Evolutionary conservation across 192 early-diverging fungal species (phyloP).

Genomic region (Podila epicladia): DNA sequence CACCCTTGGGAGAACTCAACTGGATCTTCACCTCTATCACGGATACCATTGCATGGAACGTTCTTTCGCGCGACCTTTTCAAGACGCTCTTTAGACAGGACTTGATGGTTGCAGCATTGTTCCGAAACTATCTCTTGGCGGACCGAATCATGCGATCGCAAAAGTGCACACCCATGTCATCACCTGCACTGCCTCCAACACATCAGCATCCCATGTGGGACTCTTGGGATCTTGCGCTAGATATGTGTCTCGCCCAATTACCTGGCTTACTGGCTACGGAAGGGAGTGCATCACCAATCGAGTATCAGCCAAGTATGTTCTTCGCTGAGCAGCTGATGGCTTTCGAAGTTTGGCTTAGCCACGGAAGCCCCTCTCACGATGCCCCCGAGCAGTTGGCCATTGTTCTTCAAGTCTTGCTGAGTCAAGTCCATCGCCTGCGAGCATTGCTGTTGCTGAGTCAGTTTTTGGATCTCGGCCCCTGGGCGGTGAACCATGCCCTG

Average conservation of each 20-base stretch:
- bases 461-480: slow-evolving; percentile 92
- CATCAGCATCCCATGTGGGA: slow-evolving; percentile 98
- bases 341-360: slow-evolving; percentile 95
- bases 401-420: slow-evolving; percentile 94
- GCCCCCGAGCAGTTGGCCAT: slow-evolving; percentile 95
- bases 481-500: slow-evolving; percentile 93
- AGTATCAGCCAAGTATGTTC: slow-evolving; percentile 87
- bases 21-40: slow-evolving; percentile 99
- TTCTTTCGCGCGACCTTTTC: slow-evolving; percentile 89
- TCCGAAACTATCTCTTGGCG: slow-evolving; percentile 95
- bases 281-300: slow-evolving; percentile 48
- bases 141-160: slow-evolving; percentile 96
- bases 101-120: slow-evolving; percentile 92
- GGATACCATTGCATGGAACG: slow-evolving; percentile 98
- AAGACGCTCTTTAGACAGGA: slow-evolving; percentile 93
- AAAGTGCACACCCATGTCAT: slow-evolving; percentile 91
- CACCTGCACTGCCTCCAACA: slow-evolving; percentile 85
- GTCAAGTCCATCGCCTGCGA: slow-evolving; percentile 92
- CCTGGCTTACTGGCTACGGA: slow-evolving; percentile 75
- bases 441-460: slow-evolving; percentile 91
- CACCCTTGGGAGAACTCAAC: slow-evolving; percentile 96
- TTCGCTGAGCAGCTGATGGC: slow-evolving; percentile 98
- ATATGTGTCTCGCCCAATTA: slow-evolving; percentile 91
- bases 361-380: slow-evolving; percentile 81
- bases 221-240: slow-evolving; percentile 94